Evolutionary conservation across 2,329 filamentous ascomycete genomes (phyloP).

Genomic region (Ascochyta clinopodiicola): DNA sequence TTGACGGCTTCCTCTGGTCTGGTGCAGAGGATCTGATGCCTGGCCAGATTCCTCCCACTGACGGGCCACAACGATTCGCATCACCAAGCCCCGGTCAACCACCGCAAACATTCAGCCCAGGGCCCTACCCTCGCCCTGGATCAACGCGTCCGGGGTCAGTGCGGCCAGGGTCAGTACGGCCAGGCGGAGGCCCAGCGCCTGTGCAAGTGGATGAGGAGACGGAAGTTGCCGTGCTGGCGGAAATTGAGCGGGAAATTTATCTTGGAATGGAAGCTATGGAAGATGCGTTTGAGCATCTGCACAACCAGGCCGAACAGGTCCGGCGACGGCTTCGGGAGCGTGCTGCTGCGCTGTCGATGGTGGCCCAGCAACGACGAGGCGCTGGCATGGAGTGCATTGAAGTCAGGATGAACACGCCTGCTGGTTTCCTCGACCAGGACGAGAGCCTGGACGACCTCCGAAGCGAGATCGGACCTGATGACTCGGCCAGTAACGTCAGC

Average conservation of each 20-base stretch:
- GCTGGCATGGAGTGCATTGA: slow-evolving; percentile 51
- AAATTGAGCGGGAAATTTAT: slow-evolving; percentile 93
- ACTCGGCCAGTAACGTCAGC: slow-evolving; percentile 81
- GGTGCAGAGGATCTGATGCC: slow-evolving; percentile 70
- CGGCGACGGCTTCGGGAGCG: slow-evolving; percentile 81
- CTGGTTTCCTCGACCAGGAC: slow-evolving; percentile 42
- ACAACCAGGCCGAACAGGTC: slow-evolving; percentile 81
- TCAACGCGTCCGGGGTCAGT: slow-evolving; percentile 29
- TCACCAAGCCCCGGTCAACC: slow-evolving; percentile 49
- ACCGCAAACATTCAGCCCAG: slow-evolving; percentile 45
- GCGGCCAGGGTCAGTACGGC: slow-evolving; percentile 45
- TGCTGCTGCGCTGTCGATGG: slow-evolving; percentile 75
- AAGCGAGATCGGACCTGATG: slow-evolving; percentile 72
- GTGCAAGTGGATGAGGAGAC: slow-evolving; percentile 94
- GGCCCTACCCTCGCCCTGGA: slow-evolving; percentile 28
- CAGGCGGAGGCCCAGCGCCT: slow-evolving; percentile 58
- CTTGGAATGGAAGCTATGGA: slow-evolving; percentile 92
- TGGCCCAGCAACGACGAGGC: slow-evolving; percentile 64
- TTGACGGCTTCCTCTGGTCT: slow-evolving; percentile 94
- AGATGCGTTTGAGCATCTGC: slow-evolving; percentile 91
- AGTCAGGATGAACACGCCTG: slow-evolving; percentile 58
- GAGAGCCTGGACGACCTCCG: slow-evolving; percentile 50
- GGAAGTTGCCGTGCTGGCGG: slow-evolving; percentile 86
- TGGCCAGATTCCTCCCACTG: slow-evolving; percentile 54
- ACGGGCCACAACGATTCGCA: slow-evolving; percentile 41